Conservation (phyloP, 192 early-diverging fungal species). For the Backusella westeae region DNA sequence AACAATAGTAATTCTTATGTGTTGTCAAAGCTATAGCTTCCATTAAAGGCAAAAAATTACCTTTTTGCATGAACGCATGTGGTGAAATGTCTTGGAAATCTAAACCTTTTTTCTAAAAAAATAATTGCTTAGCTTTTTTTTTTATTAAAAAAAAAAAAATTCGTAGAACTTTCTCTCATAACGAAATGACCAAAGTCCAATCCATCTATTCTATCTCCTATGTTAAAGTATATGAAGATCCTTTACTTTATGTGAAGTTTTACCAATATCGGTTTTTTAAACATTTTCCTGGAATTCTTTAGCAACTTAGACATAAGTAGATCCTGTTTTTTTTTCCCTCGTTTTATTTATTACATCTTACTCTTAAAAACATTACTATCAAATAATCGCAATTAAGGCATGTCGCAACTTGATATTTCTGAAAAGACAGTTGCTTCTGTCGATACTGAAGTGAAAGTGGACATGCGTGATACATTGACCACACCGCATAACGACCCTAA, state of each 20-base stretch:
- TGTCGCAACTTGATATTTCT: slow-evolving; percentile 4
- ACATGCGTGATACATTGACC: slow-evolving; percentile 17
- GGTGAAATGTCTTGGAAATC: slow-evolving; percentile 2
- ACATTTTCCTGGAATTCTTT: not conserved
- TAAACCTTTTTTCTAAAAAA: not conserved
- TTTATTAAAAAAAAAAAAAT: not conserved
- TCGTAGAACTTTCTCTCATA: not conserved
- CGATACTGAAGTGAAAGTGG: slow-evolving; percentile 12
- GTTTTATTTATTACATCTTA: not conserved
- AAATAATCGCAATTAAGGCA: not conserved
- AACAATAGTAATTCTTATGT: not conserved
- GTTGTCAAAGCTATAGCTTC: not conserved
- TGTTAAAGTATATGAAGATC: not conserved
- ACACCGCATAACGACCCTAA: slow-evolving; percentile 34
- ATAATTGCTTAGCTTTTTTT: slow-evolving; percentile 3
- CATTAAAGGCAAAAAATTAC: not conserved
- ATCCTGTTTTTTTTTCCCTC: not conserved
- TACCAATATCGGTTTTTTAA: not conserved
- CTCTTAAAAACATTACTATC: not conserved
- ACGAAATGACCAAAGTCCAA: not conserved
- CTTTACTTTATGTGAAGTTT: not conserved
- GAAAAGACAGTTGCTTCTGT: not conserved
- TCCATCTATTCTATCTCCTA: not conserved
- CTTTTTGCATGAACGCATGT: slow-evolving; percentile 5
- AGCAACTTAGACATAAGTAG: not conserved